Conservation (phyloP, 2,329 filamentous ascomycete genomes). For the Monilinia fructigena region DNA sequence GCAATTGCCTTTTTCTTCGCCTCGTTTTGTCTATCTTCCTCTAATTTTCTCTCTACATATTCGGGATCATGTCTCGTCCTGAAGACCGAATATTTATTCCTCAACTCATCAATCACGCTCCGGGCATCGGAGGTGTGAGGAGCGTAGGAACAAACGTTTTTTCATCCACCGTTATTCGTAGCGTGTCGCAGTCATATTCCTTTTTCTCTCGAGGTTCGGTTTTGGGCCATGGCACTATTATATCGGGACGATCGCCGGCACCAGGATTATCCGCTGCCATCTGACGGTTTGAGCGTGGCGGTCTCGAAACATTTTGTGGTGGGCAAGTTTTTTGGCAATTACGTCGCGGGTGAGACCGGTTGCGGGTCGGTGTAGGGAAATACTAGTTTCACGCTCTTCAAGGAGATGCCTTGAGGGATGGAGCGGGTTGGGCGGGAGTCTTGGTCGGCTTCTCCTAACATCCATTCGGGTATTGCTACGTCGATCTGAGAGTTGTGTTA, state of each 20-base stretch:
- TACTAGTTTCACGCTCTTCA: slow-evolving; percentile 77
- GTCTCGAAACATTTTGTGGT: slow-evolving; percentile 51
- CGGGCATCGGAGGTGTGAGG: slow-evolving; percentile 74
- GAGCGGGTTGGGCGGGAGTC: slow-evolving; percentile 44
- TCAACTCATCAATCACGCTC: slow-evolving; percentile 78
- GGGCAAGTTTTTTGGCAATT: slow-evolving; percentile 70
- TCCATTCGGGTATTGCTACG: slow-evolving; percentile 44
- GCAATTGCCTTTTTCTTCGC: slow-evolving; percentile 33
- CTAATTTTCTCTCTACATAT: slow-evolving; percentile 64
- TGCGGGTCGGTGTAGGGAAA: slow-evolving; percentile 65
- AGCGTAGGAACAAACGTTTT: slow-evolving; percentile 77
- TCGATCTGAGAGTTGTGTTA: slow-evolving; percentile 42
- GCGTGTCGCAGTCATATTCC: slow-evolving; percentile 67
- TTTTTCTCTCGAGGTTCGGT: slow-evolving; percentile 49
- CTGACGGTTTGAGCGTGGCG: slow-evolving; percentile 48
- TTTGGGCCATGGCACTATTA: slow-evolving; percentile 74
- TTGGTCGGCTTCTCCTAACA: slow-evolving; percentile 42
- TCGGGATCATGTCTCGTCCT: slow-evolving; percentile 75
- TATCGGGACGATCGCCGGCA: slow-evolving; percentile 50
- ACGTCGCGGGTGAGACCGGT: slow-evolving; percentile 69
- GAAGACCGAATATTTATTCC: slow-evolving; percentile 79
- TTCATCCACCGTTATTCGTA: slow-evolving; percentile 71
- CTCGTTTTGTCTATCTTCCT: slow-evolving; percentile 52
- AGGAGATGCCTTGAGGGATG: slow-evolving; percentile 48
- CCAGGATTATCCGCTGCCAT: slow-evolving; percentile 64